Base-by-base conservation (phyloP, 139 green algal species). In the Chlamydomonas sp. region DNA sequence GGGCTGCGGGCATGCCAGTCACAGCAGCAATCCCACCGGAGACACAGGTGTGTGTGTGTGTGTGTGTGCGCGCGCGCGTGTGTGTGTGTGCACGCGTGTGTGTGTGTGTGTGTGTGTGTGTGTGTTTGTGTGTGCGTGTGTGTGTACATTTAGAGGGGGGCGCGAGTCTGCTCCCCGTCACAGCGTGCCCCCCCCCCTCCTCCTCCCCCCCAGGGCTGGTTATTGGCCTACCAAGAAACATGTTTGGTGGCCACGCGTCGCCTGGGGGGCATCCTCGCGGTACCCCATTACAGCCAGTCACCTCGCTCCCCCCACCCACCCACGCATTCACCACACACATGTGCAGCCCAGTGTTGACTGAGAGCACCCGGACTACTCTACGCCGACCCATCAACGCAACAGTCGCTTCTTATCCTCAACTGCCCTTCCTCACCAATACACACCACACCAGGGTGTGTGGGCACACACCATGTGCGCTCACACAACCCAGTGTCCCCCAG, bases 1-100 rank as follows among this genome's bases (percentile, higher is more conserved):
- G 93, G 84, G 92, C 88, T 0, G 82, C 86, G 0, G 86, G 83
- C 39, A 86, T 93, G 78, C 88, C 92, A 6, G 78, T 96, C 34
- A 87, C 74, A 0, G 70, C 74, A 0, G 22, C 48, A 59, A 94
- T 96, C 54, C 91, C 91, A n/a, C 81, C 81, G 74, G 73, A 83
- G 67, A 88, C 89, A 71, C 89, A 97, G 79, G 83, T 91, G 31
- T 65, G 89, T 4, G 54, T 63, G 54, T 22, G n/a, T 22, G 54
- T 22, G 16, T 34, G 54, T 63, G 20, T 16, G 54, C 20, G 54
- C 13, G 54, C 29, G 54, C 13, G 20, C 22, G 13, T 16, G 54
- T 22, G 54, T 16, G 13, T 16, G 54, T 63, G 54, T 16, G 16
- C 22, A 16, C 6, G 54, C 6, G 54, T 16, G 54, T 16, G 54